phyloP scores from a whole-genome alignment of 2,329 filamentous ascomycete genomes.

The Neonectria sp. region DNA sequence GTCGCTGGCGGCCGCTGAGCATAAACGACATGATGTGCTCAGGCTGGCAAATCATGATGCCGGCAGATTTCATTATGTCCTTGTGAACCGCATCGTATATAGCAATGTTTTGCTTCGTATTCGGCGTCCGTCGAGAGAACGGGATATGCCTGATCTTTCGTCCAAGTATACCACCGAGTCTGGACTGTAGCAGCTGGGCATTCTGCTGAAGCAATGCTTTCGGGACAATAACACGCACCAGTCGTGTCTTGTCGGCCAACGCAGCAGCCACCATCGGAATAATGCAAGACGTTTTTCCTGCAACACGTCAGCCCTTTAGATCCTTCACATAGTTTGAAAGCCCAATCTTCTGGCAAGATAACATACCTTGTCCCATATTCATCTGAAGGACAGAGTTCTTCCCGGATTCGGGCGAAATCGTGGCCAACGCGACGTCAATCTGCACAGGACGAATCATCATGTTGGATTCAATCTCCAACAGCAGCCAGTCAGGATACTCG shows the following conservation, averaged over 20 bases:
- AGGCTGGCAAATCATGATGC: constrained; percentile 72
- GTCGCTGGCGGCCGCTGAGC: constrained; percentile 71
- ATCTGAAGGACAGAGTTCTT: constrained; percentile 75
- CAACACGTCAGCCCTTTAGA: background rate
- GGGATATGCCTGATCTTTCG: constrained; percentile 70
- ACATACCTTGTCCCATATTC: constrained; percentile 74
- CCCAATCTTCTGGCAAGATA: constrained; percentile 40
- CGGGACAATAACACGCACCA: constrained; percentile 71
- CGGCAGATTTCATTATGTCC: constrained; percentile 58
- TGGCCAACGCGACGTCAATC: constrained; percentile 73
- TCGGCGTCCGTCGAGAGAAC: constrained; percentile 65
- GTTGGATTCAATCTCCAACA: constrained; percentile 77
- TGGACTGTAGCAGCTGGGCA: constrained; percentile 67
- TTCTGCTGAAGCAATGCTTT: constrained; percentile 72
- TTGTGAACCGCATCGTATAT: constrained; percentile 52
- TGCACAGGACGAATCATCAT: constrained; percentile 75
- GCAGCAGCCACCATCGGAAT: constrained; percentile 66
- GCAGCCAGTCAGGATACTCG: constrained; percentile 72
- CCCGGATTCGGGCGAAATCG: constrained; percentile 66
- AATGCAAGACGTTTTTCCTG: constrained; percentile 71
- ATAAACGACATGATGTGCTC: constrained; percentile 78
- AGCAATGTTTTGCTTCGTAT: constrained; percentile 52
- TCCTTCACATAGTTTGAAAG: background rate
- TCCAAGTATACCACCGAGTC: constrained; percentile 68
- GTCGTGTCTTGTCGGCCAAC: constrained; percentile 60